These are phyloP conservation scores for Croton laevigatus DNA, from an alignment of 441 rosid genomes.

Conservation along the genomic window DNA sequence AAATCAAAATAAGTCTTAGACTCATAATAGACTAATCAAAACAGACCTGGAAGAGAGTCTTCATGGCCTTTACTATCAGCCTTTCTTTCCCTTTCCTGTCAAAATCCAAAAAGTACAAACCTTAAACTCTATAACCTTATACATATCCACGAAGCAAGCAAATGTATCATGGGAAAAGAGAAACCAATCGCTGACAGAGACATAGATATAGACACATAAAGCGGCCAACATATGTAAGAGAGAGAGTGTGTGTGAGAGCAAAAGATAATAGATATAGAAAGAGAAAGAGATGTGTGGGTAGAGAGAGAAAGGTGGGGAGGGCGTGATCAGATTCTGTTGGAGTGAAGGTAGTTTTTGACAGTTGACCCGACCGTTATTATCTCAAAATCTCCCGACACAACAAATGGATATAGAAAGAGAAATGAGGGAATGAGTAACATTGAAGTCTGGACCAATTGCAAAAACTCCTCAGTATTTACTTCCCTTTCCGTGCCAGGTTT, in stretches of 20 bases:
- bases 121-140: constrained; percentile 9
- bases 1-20: constrained; percentile 8
- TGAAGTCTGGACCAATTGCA: constrained; percentile 24
- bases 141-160: constrained; percentile 15
- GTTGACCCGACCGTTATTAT: constrained; percentile 78
- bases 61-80: constrained; percentile 30
- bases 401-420: constrained; percentile 20
- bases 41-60: constrained; percentile 59
- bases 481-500: not conserved
- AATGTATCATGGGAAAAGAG: constrained; percentile 17
- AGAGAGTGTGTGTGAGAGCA: constrained; percentile 29
- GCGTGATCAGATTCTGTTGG: constrained; percentile 79
- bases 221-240: constrained; percentile 35
- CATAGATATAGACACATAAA: constrained; percentile 30
- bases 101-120: constrained; percentile 28
- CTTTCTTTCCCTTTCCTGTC: constrained; percentile 59
- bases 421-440: not conserved
- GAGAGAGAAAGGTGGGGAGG: constrained; percentile 38
- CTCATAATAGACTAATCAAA: constrained; percentile 8
- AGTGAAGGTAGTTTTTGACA: constrained; percentile 46
- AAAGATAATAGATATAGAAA: constrained; percentile 27
- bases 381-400: constrained; percentile 34
- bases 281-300: constrained; percentile 27
- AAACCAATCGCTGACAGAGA: constrained; percentile 35
- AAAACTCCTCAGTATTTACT: constrained; percentile 8